phyloP scores from a whole-genome alignment of 1,284 basidiomycete genomes.

The Cystobasidium pallidum region DNA sequence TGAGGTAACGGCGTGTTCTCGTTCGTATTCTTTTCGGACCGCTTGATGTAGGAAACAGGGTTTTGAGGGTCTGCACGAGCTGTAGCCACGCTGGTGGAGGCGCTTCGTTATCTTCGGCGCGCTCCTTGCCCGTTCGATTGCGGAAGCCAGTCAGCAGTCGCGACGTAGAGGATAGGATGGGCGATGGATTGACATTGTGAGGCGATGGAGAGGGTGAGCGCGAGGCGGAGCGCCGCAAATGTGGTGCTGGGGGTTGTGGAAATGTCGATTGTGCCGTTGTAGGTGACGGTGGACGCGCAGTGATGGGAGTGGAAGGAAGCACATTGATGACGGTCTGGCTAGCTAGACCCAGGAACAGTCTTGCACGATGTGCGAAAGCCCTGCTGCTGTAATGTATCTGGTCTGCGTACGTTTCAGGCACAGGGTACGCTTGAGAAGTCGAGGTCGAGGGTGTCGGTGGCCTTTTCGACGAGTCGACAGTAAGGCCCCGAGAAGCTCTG shows the following conservation, averaged over 20 bases:
- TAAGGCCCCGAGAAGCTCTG: background rate
- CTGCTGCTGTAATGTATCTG: conserved; percentile 22
- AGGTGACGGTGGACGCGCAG: conserved; percentile 21
- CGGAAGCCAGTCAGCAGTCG: conserved; percentile 7
- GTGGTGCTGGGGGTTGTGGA: conserved; percentile 1
- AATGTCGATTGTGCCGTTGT: conserved; percentile 5
- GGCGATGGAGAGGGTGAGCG: conserved; percentile 14
- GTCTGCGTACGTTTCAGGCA: conserved; percentile 4
- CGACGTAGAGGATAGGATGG: background rate
- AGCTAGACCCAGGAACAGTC: conserved; percentile 14
- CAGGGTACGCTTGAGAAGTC: conserved; percentile 22
- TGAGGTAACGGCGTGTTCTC: conserved; percentile 31
- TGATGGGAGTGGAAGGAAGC: conserved; percentile 20
- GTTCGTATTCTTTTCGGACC: conserved; percentile 43
- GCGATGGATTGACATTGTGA: conserved; percentile 2
- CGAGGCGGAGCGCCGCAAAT: background rate
- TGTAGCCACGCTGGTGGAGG: conserved; percentile 20
- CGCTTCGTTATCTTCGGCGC: conserved; percentile 9
- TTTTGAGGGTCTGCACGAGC: conserved; percentile 4
- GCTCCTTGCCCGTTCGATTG: conserved; percentile 10
- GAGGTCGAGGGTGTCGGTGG: conserved; percentile 3
- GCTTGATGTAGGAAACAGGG: conserved; percentile 7
- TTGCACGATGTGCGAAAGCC: conserved; percentile 9
- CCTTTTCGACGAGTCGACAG: conserved; percentile 12
- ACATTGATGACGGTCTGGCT: conserved; percentile 30